These are phyloP conservation scores for Vigna angularis DNA, from an alignment of 306 rosid genomes.

Conservation along the genomic window DNA sequence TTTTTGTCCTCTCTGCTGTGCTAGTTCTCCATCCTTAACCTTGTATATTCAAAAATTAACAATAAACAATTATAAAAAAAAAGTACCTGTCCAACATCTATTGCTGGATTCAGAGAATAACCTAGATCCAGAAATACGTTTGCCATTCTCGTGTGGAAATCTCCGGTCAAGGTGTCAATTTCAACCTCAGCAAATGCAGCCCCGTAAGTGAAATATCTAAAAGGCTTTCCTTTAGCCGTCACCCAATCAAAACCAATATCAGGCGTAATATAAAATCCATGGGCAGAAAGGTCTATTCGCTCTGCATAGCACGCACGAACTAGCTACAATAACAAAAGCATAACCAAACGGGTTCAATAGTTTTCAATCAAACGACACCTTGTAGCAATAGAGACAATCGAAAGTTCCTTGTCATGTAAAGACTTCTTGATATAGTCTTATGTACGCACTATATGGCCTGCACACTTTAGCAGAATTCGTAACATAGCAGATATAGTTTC, in stretches of 20 bases:
- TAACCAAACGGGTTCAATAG: constrained; percentile 32
- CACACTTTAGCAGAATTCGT: constrained; percentile 29
- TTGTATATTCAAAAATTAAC: background rate
- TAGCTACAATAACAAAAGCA: constrained; percentile 62
- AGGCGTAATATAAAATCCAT: constrained; percentile 87
- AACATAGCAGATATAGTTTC: constrained; percentile 25
- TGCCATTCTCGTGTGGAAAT: constrained; percentile 85
- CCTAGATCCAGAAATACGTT: constrained; percentile 86
- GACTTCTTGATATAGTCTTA: background rate
- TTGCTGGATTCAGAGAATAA: constrained; percentile 89
- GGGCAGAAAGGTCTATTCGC: constrained; percentile 96
- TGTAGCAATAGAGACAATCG: constrained; percentile 16
- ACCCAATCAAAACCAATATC: constrained; percentile 89
- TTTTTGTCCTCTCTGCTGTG: constrained; percentile 26
- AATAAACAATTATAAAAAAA: background rate
- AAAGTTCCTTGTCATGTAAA: constrained; percentile 22
- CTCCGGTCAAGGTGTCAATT: constrained; percentile 93
- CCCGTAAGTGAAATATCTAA: constrained; percentile 88
- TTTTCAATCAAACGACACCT: constrained; percentile 41
- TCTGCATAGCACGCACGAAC: constrained; percentile 78
- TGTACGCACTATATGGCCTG: constrained; percentile 2
- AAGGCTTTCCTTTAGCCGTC: constrained; percentile 80
- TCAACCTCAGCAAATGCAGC: constrained; percentile 98
- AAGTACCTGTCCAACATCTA: constrained; percentile 90
- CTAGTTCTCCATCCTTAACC: constrained; percentile 33